Evolutionary conservation across 2,329 filamentous ascomycete species (phyloP), one percentile per base, ranked within the genome.

Genomic region (Pseudogymnoascus sp.): DNA sequence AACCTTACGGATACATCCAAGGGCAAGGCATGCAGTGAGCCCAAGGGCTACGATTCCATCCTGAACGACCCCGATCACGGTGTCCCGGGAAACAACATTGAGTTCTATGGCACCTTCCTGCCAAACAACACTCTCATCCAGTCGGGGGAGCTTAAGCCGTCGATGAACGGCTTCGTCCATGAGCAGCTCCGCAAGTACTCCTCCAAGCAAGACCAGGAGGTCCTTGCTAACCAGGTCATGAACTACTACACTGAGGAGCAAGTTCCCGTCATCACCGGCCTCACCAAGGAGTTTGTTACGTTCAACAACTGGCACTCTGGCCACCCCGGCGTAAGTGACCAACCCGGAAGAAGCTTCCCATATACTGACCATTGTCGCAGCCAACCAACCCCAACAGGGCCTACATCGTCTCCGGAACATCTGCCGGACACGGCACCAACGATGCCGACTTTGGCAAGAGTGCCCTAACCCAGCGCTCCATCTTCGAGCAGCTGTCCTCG

Each of bases 301-400:
- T 78, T 79, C 62, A 78, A 78, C 71, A 72, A 76, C 69, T 79
- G 77, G 77, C 73, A 76, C 68, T 76, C 75, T 35, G 74, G 74
- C 62, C 66, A 77, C 19, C 74, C 75, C 2, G 76, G 77, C 4
- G 75, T 77, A 70, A 69, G 74, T 74, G 12, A 14, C 19, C 16
- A 11, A n/a, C 21, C 26, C 26, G 55, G 12, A 12, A 16, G 5
- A 26, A 49, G n/a, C 12, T 3, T 12, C 37, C 16, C 12, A 59
- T 11, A 31, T 37, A 1, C 33, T 12, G 21, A 62, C 59, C 67
- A 61, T 63, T 59, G 2, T n/a, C 64, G 5, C 59, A 76, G 75
- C 76, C 75, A 10, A 78, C 77, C 37, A 72, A 78, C 68, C 77
- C 77, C 21, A 79, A 79, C 72, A 75, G 66, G 60, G 70, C 69